Base-by-base conservation (phyloP, 371 early-diverging fungal genomes). In the Mortierella sp. region DNA sequence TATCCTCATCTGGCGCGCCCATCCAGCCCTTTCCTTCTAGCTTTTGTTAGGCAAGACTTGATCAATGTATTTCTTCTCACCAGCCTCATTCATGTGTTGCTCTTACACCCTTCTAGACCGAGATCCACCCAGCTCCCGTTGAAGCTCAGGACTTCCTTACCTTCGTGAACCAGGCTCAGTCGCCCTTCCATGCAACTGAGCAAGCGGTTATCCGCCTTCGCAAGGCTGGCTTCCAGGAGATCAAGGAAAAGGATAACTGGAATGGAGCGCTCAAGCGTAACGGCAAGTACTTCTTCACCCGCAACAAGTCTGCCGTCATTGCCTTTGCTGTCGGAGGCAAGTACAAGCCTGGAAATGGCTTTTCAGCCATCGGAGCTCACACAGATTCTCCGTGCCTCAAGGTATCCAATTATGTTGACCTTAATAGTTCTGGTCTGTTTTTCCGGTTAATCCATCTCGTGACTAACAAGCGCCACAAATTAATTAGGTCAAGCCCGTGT, bases 351-450 rank as follows among this genome's bases (percentile, higher is more conserved):
- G 95, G 97, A 11, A 93, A 95, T 66, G 96, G 97, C 0, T 90
- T 97, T 71, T 89, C 93, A 28, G 94, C 97, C 45, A 88, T 98
- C 14, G 99, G 94, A 32, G 97, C 99, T 6, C 99, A 99, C 77
- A 97, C 97, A 24, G 99, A 99, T 85, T 95, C 95, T 18, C 99
- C 99, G 32, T 98, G 98, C 84, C 86, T 98, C 64, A 98, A 98
- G 91, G 93, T 94, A 86, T 35, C 26, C 22, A 43, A 45, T 52
- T 22, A 11, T 54, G 14, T 43, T n/a, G 26, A 62, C 24, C 58
- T 55, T n/a, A 28, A 55, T 55, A 55, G 10, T 12, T 28, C 24
- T 28, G 0, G 28, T 28, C 11, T 55, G 55, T 55, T 55, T 55
- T 14, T 55, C 12, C 28, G 30, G 28, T 10, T 51, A 5, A 8